These are phyloP conservation scores for Candida vartiovaarae DNA, from an alignment of 805 yeast genomes.

Conservation along the genomic window DNA sequence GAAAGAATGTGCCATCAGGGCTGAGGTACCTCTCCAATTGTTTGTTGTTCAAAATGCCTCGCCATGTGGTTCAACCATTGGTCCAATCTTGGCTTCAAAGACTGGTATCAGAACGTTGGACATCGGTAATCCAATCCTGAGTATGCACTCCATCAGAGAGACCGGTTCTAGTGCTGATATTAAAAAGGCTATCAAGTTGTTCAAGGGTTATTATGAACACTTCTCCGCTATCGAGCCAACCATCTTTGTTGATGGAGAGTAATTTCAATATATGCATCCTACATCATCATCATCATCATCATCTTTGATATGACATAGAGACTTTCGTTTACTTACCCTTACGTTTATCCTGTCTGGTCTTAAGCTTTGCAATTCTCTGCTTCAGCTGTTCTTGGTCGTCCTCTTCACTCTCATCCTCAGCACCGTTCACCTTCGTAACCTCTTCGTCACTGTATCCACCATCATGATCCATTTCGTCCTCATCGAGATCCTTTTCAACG, in stretches of 20 bases:
- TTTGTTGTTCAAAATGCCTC: conserved; percentile 92
- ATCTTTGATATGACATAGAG: neutral
- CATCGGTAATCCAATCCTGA: conserved; percentile 83
- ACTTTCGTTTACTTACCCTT: conserved; percentile 6
- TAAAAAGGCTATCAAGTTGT: conserved; percentile 51
- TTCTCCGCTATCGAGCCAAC: conserved; percentile 35
- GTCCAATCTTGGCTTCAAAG: conserved; percentile 85
- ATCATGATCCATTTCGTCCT: conserved; percentile 25
- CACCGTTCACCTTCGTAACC: conserved; percentile 18
- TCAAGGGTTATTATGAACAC: conserved; percentile 51
- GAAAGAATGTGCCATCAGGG: conserved; percentile 60
- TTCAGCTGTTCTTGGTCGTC: conserved; percentile 20
- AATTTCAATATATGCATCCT: neutral
- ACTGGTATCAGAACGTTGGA: conserved; percentile 85
- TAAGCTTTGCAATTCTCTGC: conserved; percentile 17
- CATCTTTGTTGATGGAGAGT: conserved; percentile 31
- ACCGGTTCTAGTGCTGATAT: conserved; percentile 81
- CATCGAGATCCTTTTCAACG: conserved; percentile 7
- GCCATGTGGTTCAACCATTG: conserved; percentile 95
- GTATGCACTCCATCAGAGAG: conserved; percentile 93
- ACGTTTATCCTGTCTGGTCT: conserved; percentile 19
- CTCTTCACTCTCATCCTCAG: conserved; percentile 16
- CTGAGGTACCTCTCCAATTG: conserved; percentile 76
- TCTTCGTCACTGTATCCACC: conserved; percentile 29
- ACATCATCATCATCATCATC: neutral